Conservation (phyloP, 139 green algal genomes). For the Parachlorella kessleri region DNA sequence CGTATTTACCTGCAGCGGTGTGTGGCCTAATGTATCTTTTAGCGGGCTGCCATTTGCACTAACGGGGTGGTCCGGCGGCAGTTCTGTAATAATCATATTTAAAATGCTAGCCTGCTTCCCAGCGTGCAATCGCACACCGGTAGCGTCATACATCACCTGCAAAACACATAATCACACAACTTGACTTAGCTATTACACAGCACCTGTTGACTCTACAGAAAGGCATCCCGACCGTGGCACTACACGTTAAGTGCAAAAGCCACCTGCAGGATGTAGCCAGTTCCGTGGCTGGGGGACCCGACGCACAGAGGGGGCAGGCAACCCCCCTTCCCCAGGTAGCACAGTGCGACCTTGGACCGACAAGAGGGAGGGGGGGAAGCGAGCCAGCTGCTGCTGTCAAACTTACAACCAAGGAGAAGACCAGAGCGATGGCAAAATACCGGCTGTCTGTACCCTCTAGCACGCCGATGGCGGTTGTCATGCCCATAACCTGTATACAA, state of each 20-base stretch:
- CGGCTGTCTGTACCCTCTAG: slow-evolving; percentile 55
- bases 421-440: slow-evolving; percentile 73
- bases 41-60: slow-evolving; percentile 41
- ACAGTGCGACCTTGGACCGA: too few relatives aligned
- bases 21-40: slow-evolving; percentile 82
- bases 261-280: too few relatives aligned
- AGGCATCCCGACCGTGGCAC: too few relatives aligned
- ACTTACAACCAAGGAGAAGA: slow-evolving; percentile 71
- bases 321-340: too few relatives aligned
- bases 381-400: too few relatives aligned
- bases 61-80: slow-evolving; percentile 80
- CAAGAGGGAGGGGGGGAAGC: too few relatives aligned
- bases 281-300: too few relatives aligned
- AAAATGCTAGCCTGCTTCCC: slow-evolving; percentile 95
- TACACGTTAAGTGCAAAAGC: too few relatives aligned
- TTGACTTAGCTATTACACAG: too few relatives aligned
- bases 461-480: slow-evolving; percentile 72
- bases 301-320: too few relatives aligned
- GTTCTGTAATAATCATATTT: slow-evolving; percentile 86
- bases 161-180: too few relatives aligned
- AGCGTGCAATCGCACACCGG: slow-evolving; percentile 92
- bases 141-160: slow-evolving; percentile 92
- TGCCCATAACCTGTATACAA: slow-evolving; percentile 61
- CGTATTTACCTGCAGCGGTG: slow-evolving; percentile 64
- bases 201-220: too few relatives aligned